These are phyloP conservation scores for Cladophialophora psammophila DNA, from an alignment of 2,329 filamentous ascomycete genomes.

Conservation along the genomic window DNA sequence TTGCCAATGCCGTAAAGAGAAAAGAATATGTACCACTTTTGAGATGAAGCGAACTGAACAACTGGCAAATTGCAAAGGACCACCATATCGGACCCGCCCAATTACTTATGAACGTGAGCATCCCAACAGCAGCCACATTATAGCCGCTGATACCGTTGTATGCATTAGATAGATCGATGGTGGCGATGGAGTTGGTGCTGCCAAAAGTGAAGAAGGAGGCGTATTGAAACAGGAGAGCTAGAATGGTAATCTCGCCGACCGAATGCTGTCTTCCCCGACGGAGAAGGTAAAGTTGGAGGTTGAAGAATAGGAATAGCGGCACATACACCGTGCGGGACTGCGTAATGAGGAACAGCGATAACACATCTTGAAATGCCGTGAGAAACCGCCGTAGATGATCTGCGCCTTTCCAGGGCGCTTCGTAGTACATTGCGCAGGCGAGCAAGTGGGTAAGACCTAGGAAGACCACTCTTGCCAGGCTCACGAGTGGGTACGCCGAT, in stretches of 20 bases:
- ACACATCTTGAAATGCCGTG: constrained; percentile 67
- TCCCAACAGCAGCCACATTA: constrained; percentile 78
- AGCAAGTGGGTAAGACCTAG: constrained; percentile 50
- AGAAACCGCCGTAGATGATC: constrained; percentile 36
- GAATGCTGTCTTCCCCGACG: constrained; percentile 54
- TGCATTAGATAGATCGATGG: constrained; percentile 90
- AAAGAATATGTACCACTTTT: constrained; percentile 49
- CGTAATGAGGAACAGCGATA: constrained; percentile 81
- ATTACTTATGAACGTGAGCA: constrained; percentile 85
- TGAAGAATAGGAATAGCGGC: constrained; percentile 80
- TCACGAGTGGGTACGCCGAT: constrained; percentile 44
- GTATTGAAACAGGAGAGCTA: constrained; percentile 79
- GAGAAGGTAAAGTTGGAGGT: constrained; percentile 63
- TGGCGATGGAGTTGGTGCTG: constrained; percentile 92
- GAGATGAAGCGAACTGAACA: constrained; percentile 27
- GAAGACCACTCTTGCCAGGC: constrained; percentile 61
- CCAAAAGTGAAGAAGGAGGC: constrained; percentile 88
- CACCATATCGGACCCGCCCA: constrained; percentile 94
- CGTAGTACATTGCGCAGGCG: constrained; percentile 37
- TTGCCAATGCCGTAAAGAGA: constrained; percentile 62
- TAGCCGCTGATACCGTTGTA: constrained; percentile 91
- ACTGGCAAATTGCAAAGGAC: constrained; percentile 65
- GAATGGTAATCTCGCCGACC: constrained; percentile 68
- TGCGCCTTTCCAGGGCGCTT: constrained; percentile 35
- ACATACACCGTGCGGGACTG: constrained; percentile 87